Base-by-base conservation (phyloP, 148 eudicot species). In the Linanthus parryae region DNA sequence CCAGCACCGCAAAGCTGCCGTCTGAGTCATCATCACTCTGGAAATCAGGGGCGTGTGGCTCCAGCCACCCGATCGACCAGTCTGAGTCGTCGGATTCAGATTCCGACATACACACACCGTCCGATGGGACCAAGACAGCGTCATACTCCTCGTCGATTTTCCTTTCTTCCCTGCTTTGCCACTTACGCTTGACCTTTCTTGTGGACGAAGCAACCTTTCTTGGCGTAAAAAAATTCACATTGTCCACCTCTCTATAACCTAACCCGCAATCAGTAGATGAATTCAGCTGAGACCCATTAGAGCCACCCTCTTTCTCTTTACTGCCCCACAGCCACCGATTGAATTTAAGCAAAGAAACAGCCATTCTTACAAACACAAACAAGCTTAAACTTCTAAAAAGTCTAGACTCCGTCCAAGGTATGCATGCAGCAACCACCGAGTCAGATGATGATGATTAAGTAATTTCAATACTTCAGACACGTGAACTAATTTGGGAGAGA, bases 21-120 rank as follows among this genome's bases (percentile, higher is more conserved):
- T 85, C 95, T 11, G 35, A 74, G 72, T 82, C 95, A 48, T 84
- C 94, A 33, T 86, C 95, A 64, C 85, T 79, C 77, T 73, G 71
- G 71, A 92, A 92, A 65, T 72, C 94, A 55, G 94, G 76, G 44
- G 85, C 87, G 56, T 84, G 96, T 1, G 94, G 94, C 58, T 92
- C 98, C 52, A 82, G 57, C 98, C 98, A 92, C 63, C 96, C 98
- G 22, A 92, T 75, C 1, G 98, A 87, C 96, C 98, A 92, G 69
- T 92, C 98, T 8, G 98, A 87, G 59, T 84, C 96, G 54, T 83
- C 95, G 27, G 98, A 86, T 62, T 87, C 95, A 0, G 98, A 91
- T 44, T 74, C 98, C 3, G 97, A 91, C 21, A 91, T 64, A 48
- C 89, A 53, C 37, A 82, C 81, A 52, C 98, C 98, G 64, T 92